Conservation (phyloP, 345 rosid species). For the Gossypium raimondii region DNA sequence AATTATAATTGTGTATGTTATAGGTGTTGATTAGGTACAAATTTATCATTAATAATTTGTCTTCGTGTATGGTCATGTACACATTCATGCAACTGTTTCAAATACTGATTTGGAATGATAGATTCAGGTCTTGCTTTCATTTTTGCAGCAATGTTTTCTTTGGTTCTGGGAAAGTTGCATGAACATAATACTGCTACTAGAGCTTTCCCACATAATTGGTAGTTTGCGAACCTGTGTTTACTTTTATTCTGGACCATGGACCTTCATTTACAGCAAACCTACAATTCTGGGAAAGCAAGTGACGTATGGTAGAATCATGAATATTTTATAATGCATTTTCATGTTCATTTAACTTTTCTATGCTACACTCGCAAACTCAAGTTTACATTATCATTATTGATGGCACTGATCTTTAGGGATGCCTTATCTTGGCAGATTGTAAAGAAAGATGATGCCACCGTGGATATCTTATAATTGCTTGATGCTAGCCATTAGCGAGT, state of each 20-base stretch:
- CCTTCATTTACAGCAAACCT: background rate
- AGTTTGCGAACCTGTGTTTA: background rate
- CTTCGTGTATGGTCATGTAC: background rate
- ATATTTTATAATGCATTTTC: background rate
- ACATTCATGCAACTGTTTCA: background rate
- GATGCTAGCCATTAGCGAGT: background rate
- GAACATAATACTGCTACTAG: background rate
- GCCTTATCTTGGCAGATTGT: conserved; percentile 42
- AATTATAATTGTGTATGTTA: background rate
- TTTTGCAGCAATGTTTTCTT: background rate
- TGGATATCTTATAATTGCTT: conserved; percentile 30
- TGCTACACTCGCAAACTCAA: background rate
- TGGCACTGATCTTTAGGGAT: background rate
- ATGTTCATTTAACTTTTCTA: background rate
- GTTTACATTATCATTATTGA: conserved; percentile 3
- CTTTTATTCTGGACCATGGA: background rate
- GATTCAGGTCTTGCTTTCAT: background rate
- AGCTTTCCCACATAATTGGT: background rate
- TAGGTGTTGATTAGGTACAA: background rate
- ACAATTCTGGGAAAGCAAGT: background rate
- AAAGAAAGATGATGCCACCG: conserved; percentile 43
- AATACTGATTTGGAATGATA: background rate
- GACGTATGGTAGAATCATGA: background rate
- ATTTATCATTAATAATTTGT: background rate
- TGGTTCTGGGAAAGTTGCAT: background rate